Base-by-base conservation (phyloP, 164 flowering plant genomes). In the Nymphaea thermarum region DNA sequence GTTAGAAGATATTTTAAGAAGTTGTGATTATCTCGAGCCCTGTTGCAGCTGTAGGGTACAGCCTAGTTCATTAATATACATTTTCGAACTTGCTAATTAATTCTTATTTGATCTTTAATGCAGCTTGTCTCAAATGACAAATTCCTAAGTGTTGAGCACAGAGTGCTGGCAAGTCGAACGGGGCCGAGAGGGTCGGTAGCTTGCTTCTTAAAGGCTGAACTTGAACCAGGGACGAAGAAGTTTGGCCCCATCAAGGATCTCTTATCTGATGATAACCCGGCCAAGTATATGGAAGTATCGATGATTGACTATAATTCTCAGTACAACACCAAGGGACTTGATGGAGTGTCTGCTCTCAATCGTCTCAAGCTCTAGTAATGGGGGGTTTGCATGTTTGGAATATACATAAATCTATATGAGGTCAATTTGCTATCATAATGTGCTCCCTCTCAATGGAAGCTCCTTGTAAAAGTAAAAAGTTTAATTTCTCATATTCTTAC, bases 181-280 rank as follows among this genome's bases (percentile, higher is more conserved):
- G 80, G 76, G 7, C 79, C 80, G n/a, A 73, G 80, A 67, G 43
- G 72, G 65, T 82, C 80, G 0, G 79, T 77, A 42, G 78, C 80
- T 5, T 25, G 73, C 15, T 78, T 82, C 36, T 77, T 70, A 61
- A 71, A 67, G 10, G 25, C 75, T 8, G 57, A 3, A 3, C 8
- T 15, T 51, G 57, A 51, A 7, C 57, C 41, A 5, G 3, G 36
- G 36, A 25, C 63, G 17, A 73, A 62, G 43, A 42, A 64, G 0
- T 80, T 67, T 62, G 80, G 83, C 2, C 82, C 85, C 1, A 78
- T 82, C 51, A 74, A 80, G 64, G 83, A 82, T 71, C 53, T 80
- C 47, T 41, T 76, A 18, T 76, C 84, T 4, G 74, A 79, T 44
- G 70, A 73, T 3, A 74, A 70, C 66, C 77, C 77, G 2, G 77